Evolutionary conservation across 192 early-diverging fungal species (phyloP).

Genomic region (Coemansia pectinata): DNA sequence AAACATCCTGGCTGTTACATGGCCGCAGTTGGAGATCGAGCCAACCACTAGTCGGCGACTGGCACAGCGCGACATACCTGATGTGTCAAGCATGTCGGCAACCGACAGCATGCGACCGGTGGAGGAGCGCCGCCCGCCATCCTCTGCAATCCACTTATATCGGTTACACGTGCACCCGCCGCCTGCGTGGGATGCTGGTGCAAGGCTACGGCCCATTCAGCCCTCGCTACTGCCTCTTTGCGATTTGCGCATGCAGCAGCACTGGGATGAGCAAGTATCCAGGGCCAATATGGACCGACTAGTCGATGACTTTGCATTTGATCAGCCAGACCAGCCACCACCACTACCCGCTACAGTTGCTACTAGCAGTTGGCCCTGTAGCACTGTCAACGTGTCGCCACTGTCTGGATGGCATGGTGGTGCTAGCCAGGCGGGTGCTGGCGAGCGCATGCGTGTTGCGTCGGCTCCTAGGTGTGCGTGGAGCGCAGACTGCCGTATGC

Average conservation of each 20-base stretch:
- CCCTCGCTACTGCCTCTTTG: slow-evolving; percentile 54
- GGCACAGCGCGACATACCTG: slow-evolving; percentile 44
- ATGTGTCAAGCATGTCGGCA: slow-evolving; percentile 39
- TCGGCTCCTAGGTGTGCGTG: slow-evolving; percentile 46
- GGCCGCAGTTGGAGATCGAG: slow-evolving; percentile 47
- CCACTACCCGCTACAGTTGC: background rate
- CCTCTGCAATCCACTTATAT: slow-evolving; percentile 46
- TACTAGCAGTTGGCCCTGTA: slow-evolving; percentile 18
- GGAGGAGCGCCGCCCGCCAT: slow-evolving; percentile 39
- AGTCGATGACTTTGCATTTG: slow-evolving; percentile 16
- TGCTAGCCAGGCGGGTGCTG: slow-evolving; percentile 28
- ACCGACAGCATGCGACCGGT: slow-evolving; percentile 32
- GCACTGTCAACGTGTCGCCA: slow-evolving; percentile 38
- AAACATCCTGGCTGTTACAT: slow-evolving; percentile 50
- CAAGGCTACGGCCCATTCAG: slow-evolving; percentile 24
- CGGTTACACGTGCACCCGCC: slow-evolving; percentile 49
- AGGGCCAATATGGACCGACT: slow-evolving; percentile 36
- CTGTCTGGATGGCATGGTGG: slow-evolving; percentile 54
- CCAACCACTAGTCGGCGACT: slow-evolving; percentile 28
- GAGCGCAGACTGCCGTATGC: slow-evolving; percentile 49
- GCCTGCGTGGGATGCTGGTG: slow-evolving; percentile 30
- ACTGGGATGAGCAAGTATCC: slow-evolving; percentile 45
- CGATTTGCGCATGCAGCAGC: slow-evolving; percentile 49
- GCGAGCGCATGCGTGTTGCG: slow-evolving; percentile 51
- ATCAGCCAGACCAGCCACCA: slow-evolving; percentile 5